Evolutionary conservation across 352 stramenopile genomes (phyloP).

Genomic region (Phytophthora melonis): DNA sequence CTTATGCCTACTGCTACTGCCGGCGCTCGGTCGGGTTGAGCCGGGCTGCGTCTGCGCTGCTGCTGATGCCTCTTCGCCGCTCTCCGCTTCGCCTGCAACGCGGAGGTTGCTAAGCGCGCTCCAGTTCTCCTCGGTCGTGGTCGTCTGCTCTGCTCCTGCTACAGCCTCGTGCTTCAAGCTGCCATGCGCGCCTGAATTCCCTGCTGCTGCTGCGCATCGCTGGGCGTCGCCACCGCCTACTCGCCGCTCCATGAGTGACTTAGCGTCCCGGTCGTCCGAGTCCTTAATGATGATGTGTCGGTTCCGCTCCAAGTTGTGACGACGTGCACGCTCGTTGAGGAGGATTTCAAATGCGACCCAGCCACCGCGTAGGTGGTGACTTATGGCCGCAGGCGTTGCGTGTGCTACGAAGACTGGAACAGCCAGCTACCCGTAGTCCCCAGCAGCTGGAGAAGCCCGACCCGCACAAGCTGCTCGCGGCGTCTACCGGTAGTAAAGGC

Average conservation of each 20-base stretch:
- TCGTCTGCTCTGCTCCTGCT: slow-evolving; percentile 5
- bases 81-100: slow-evolving; percentile 34
- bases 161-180: slow-evolving; percentile 20
- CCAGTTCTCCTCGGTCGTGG: slow-evolving; percentile 46
- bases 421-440: slow-evolving; percentile 7
- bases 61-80: slow-evolving; percentile 10
- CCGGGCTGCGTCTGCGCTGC: slow-evolving; percentile 7
- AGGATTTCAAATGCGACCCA: slow-evolving; percentile 35
- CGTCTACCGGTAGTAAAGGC: slow-evolving; percentile 24
- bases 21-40: slow-evolving; percentile 6
- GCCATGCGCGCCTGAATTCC: slow-evolving; percentile 7
- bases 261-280: neutral
- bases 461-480: neutral
- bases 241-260: slow-evolving; percentile 21
- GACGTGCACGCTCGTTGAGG: neutral
- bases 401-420: slow-evolving; percentile 17
- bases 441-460: slow-evolving; percentile 32
- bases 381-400: slow-evolving; percentile 29
- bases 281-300: slow-evolving; percentile 29
- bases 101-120: slow-evolving; percentile 51
- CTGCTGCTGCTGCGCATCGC: neutral
- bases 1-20: slow-evolving; percentile 37
- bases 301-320: slow-evolving; percentile 9
- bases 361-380: slow-evolving; percentile 28
- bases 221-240: slow-evolving; percentile 3